A percentile compares a stretch with the other conserved stretches of the same genome.
Evolutionary conservation across 2,329 filamentous ascomycete genomes (phyloP).

Genomic region (Purpureocillium lavendulum): DNA sequence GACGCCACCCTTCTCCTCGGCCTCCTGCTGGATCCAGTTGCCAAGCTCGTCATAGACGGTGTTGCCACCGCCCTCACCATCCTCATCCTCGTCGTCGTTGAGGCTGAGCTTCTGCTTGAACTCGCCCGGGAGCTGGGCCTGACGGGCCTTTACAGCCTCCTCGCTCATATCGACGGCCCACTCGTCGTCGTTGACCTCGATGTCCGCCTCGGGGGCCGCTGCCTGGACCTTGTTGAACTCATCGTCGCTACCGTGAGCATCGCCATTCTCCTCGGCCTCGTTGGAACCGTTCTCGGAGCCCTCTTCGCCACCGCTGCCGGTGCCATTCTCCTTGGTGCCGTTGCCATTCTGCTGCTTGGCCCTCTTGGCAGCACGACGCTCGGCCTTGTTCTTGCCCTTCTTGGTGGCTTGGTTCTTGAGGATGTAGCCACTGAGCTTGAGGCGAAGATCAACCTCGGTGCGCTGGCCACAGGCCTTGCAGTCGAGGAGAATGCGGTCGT

Average conservation of each 20-base stretch:
- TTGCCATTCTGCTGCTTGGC: constrained; percentile 74
- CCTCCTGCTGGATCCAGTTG: constrained; percentile 78
- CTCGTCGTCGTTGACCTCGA: constrained; percentile 71
- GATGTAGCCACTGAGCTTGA: constrained; percentile 96
- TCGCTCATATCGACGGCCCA: constrained; percentile 97
- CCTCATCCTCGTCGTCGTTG: constrained; percentile 72
- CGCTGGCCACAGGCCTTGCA: constrained; percentile 98
- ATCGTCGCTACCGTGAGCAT: constrained; percentile 72
- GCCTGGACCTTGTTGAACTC: constrained; percentile 80
- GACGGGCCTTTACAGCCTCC: constrained; percentile 89
- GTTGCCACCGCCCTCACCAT: constrained; percentile 65
- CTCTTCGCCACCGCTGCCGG: constrained; percentile 53
- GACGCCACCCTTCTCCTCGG: constrained; percentile 63
- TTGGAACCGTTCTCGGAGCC: constrained; percentile 41
- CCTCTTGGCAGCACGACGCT: constrained; percentile 82
- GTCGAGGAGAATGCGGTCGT: constrained; percentile 83
- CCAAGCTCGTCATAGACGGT: constrained; percentile 85
- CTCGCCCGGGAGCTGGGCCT: constrained; percentile 85
- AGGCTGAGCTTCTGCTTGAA: constrained; percentile 88
- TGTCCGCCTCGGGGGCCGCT: constrained; percentile 39
- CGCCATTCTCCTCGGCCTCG: constrained; percentile 45
- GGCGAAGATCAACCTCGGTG: constrained; percentile 80
- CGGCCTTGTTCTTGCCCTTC: constrained; percentile 96
- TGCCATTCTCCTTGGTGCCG: constrained; percentile 43
- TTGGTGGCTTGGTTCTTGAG: constrained; percentile 78